phyloP scores from a whole-genome alignment of 2,329 filamentous ascomycete species.

The Talaromyces sp. region DNA sequence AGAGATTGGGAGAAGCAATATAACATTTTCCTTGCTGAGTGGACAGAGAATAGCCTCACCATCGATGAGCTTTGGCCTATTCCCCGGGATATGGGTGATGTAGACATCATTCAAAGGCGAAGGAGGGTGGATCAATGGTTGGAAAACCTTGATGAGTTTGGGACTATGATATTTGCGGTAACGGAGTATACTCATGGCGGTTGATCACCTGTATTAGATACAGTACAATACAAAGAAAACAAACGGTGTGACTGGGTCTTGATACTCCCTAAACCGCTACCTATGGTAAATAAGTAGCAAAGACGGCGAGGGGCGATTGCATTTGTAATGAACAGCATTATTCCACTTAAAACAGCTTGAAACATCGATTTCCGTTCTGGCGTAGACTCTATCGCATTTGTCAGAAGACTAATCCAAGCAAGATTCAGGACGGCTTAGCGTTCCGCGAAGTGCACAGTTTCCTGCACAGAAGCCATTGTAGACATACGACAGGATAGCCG shows the following conservation, averaged over 20 bases:
- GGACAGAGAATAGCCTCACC: slow-evolving; percentile 35
- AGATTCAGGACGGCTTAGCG: slow-evolving; percentile 39
- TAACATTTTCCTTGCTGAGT: slow-evolving; percentile 37
- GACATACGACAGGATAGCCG: too few species aligned
- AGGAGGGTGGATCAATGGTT: slow-evolving; percentile 46
- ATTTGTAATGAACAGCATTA: slow-evolving; percentile 31
- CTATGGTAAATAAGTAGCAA: slow-evolving; percentile 21
- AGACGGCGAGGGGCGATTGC: slow-evolving; percentile 29
- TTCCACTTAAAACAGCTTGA: slow-evolving; percentile 32
- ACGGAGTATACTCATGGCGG: slow-evolving; percentile 24
- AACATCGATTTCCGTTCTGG: slow-evolving; percentile 28
- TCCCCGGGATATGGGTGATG: slow-evolving; percentile 23
- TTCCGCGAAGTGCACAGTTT: slow-evolving; percentile 21
- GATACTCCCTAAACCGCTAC: too few species aligned
- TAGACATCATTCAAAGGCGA: slow-evolving; percentile 17
- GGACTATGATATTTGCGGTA: slow-evolving; percentile 47
- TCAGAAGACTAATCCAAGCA: slow-evolving; percentile 28
- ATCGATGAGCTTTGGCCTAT: slow-evolving; percentile 50
- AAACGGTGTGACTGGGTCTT: too few species aligned
- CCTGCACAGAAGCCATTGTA: neutral
- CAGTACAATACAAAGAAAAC: too few species aligned
- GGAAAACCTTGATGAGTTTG: slow-evolving; percentile 47
- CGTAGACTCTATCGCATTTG: slow-evolving; percentile 27
- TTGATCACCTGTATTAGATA: slow-evolving; percentile 3
- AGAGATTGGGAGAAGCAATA: slow-evolving; percentile 41